A percentile compares a stretch with the other conserved stretches of the same genome.
phyloP scores from a whole-genome alignment of 768 basidiomycete genomes.

The Termitomyces sp. region DNA sequence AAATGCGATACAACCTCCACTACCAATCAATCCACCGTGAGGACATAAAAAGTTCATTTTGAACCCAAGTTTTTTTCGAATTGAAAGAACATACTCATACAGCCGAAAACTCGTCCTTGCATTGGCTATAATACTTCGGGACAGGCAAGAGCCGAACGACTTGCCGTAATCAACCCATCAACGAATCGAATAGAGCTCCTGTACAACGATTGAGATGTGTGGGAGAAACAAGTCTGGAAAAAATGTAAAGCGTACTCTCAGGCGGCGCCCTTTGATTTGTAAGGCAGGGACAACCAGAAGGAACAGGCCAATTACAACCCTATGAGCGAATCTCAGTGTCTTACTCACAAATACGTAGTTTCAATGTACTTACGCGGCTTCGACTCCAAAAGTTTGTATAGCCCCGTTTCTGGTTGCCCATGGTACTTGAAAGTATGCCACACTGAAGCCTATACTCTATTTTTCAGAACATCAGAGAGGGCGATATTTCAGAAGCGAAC shows the following conservation, averaged over 20 bases:
- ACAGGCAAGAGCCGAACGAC: too few species aligned
- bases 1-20: not conserved
- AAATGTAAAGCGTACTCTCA: constrained; percentile 30
- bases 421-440: constrained; percentile 54
- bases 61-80: not conserved
- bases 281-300: constrained; percentile 41
- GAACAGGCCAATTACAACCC: constrained; percentile 45
- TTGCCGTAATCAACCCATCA: not conserved
- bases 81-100: not conserved
- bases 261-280: constrained; percentile 36
- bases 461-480: not conserved
- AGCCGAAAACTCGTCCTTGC: not conserved
- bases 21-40: not conserved
- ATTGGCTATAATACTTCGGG: too few species aligned
- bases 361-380: constrained; percentile 38
- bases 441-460: constrained; percentile 33
- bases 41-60: not conserved
- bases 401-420: constrained; percentile 50
- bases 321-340: constrained; percentile 6
- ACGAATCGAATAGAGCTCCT: constrained; percentile 18
- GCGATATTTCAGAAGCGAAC: constrained; percentile 9
- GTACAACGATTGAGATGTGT: not conserved
- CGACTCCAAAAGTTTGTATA: constrained; percentile 48
- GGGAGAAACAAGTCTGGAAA: not conserved
- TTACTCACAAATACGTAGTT: not conserved